Percentiles rank a stretch among this genome's conserved stretches.
Evolutionary conservation across 306 rosid species (phyloP).

Genomic region (Malus sylvestris): DNA sequence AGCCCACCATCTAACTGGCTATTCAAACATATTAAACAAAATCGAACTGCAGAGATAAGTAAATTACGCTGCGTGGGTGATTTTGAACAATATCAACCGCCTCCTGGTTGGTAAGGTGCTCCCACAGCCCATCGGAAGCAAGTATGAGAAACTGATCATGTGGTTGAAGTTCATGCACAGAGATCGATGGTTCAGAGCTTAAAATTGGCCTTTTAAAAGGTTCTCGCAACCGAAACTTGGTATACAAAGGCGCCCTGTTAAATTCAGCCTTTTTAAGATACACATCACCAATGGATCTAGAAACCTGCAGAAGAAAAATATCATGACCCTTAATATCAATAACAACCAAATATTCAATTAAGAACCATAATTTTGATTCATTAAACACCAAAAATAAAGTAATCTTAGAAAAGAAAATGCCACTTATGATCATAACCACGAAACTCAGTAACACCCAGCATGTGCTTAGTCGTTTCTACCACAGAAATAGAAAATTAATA

Average conservation of each 20-base stretch:
- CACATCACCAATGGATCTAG: slow-evolving; percentile 76
- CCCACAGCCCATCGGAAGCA: slow-evolving; percentile 97
- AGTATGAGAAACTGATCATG: slow-evolving; percentile 73
- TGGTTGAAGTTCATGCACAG: slow-evolving; percentile 60
- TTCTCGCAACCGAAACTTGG: slow-evolving; percentile 70
- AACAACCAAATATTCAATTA: background rate
- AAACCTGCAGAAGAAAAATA: slow-evolving; percentile 42
- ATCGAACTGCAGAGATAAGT: slow-evolving; percentile 3
- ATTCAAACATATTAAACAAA: background rate
- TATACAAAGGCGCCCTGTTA: slow-evolving; percentile 69
- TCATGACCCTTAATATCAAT: background rate
- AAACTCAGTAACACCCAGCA: background rate
- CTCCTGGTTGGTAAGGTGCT: slow-evolving; percentile 82
- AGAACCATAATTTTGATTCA: background rate
- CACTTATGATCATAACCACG: background rate
- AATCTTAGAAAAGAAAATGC: background rate
- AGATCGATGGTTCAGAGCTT: slow-evolving; percentile 77
- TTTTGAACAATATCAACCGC: slow-evolving; percentile 80
- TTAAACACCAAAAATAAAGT: background rate
- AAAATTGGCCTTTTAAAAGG: slow-evolving; percentile 67
- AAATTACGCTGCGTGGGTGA: slow-evolving; percentile 66
- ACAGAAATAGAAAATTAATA: background rate
- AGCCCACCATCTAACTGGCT: background rate
- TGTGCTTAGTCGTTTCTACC: background rate
- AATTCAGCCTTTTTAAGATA: slow-evolving; percentile 79